phyloP scores from a whole-genome alignment of 768 basidiomycete species.

The Termitomyces sp. region DNA sequence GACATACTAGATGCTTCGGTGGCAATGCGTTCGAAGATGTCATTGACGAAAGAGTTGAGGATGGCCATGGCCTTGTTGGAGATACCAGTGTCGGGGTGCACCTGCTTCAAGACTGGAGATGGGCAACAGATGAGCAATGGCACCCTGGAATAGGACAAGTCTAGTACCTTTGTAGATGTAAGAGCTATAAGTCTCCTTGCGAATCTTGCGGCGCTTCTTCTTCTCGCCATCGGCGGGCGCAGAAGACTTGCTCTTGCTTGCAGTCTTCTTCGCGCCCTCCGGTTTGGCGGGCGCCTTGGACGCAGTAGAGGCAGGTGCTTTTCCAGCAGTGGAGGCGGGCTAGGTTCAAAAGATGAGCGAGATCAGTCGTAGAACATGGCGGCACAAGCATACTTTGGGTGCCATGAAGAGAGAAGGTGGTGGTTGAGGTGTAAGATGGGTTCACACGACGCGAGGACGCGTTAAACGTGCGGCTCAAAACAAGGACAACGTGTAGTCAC shows the following conservation, averaged over 20 bases:
- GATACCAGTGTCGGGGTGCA: conserved; percentile 92
- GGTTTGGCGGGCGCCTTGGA: conserved; percentile 49
- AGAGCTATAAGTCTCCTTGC: conserved; percentile 80
- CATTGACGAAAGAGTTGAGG: conserved; percentile 79
- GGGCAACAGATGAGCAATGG: not conserved
- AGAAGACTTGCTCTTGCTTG: conserved; percentile 24
- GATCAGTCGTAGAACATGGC: not conserved
- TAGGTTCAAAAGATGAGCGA: not conserved
- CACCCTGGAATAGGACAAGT: not conserved
- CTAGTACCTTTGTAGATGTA: conserved; percentile 77
- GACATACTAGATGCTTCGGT: conserved; percentile 62
- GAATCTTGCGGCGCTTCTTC: conserved; percentile 76
- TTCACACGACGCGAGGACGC: conserved; percentile 12
- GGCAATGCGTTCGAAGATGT: conserved; percentile 79
- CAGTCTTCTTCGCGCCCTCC: conserved; percentile 45
- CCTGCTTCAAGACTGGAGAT: conserved; percentile 72
- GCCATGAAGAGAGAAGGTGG: conserved; percentile 10
- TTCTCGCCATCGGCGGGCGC: conserved; percentile 57
- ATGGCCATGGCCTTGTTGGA: conserved; percentile 87
- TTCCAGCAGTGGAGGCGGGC: conserved; percentile 14
- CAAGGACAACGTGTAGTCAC: conserved; percentile 11
- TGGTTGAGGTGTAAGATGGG: conserved; percentile 7
- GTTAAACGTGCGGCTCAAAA: conserved; percentile 8
- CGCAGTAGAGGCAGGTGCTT: conserved; percentile 14
- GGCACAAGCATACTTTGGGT: conserved; percentile 6